Evolutionary conservation across 2,329 filamentous ascomycete species (phyloP).

Genomic region (Trichoderma endophyticum): DNA sequence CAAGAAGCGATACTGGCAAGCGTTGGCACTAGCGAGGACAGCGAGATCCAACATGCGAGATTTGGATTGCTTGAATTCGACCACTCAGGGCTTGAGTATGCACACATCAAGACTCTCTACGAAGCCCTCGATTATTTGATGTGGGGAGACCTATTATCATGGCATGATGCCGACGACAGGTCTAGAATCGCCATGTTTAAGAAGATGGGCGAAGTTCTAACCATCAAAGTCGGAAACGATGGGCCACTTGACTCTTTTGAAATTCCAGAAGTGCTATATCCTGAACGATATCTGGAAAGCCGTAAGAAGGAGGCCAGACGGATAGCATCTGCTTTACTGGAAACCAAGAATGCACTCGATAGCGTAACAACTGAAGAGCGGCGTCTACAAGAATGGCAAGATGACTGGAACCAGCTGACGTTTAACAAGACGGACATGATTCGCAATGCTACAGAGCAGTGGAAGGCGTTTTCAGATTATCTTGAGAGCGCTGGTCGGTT

Average conservation of each 20-base stretch:
- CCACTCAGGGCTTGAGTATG: slow-evolving; percentile 36
- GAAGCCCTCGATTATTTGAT: slow-evolving; percentile 48
- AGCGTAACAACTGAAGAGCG: slow-evolving; percentile 27
- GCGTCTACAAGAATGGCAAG: slow-evolving; percentile 28
- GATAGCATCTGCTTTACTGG: slow-evolving; percentile 40
- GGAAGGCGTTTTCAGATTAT: slow-evolving; percentile 34
- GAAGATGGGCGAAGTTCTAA: slow-evolving; percentile 50
- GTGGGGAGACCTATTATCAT: slow-evolving; percentile 44
- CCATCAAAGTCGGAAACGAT: slow-evolving; percentile 43
- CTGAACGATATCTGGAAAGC: slow-evolving; percentile 50
- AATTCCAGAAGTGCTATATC: slow-evolving; percentile 51
- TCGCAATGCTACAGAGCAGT: slow-evolving; percentile 31
- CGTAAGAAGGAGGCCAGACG: slow-evolving; percentile 45
- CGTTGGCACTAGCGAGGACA: slow-evolving; percentile 28
- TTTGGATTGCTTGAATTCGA: slow-evolving; percentile 45
- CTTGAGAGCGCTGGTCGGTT: slow-evolving; percentile 37
- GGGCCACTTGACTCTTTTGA: slow-evolving; percentile 45
- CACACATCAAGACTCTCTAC: slow-evolving; percentile 42
- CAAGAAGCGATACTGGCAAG: slow-evolving; percentile 32
- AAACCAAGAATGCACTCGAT: slow-evolving; percentile 30
- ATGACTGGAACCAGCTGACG: slow-evolving; percentile 27
- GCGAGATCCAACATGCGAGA: slow-evolving; percentile 30
- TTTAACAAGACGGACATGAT: slow-evolving; percentile 33
- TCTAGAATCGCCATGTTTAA: slow-evolving; percentile 43
- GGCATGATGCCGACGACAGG: slow-evolving; percentile 34